Evolutionary conservation across 192 early-diverging fungal species (phyloP), one percentile per base, ranked within the genome.

Genomic region (Backusella tarrabulga): DNA sequence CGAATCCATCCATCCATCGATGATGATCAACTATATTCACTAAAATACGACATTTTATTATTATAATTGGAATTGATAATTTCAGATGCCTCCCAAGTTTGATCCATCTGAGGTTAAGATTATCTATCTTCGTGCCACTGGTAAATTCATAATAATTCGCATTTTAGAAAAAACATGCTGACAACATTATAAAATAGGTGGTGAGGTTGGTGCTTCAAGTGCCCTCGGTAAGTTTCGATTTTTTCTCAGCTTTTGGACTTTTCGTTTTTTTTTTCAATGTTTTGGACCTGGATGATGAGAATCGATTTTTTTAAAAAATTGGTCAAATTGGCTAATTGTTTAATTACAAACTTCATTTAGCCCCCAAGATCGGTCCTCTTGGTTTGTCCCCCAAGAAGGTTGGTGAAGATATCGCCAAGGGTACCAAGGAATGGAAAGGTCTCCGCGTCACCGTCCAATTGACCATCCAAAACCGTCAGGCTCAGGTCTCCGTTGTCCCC

Each of bases 41-140:
- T 60, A 60, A 60, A 60, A 67, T 76, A 60, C 38, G 29, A 1
- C 17, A 34, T 50, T n/a, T 26, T 67, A 71, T 44, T 42, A 67
- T 69, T n/a, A 32, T 42, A 44, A 44, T 14, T 50, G 34, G 35
- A 40, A 54, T 63, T 34, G 21, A 60, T 60, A 8, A 60, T 36
- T 63, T 41, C 63, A 71, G 56, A 80, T 80, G 79, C 95, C 95
- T 77, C 95, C 94, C 84, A 95, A 96, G 91, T 88, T 93, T 84
- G 95, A 96, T 85, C 91, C 95, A 73, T 85, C 78, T 80, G 92
- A 90, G 83, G 85, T 95, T 79, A 90, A 89, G 83, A 87, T 88
- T 76, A 90, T 99, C 86, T 93, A 95, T 87, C 94, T 99, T 88
- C 92, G 98, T 81, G 91, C 96, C 80, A 97, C 96, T 82, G 98